Evolutionary conservation across 495 filamentous ascomycete species (phyloP), one percentile per base, ranked within the genome.

Genomic region (Daldinia bambusicola): DNA sequence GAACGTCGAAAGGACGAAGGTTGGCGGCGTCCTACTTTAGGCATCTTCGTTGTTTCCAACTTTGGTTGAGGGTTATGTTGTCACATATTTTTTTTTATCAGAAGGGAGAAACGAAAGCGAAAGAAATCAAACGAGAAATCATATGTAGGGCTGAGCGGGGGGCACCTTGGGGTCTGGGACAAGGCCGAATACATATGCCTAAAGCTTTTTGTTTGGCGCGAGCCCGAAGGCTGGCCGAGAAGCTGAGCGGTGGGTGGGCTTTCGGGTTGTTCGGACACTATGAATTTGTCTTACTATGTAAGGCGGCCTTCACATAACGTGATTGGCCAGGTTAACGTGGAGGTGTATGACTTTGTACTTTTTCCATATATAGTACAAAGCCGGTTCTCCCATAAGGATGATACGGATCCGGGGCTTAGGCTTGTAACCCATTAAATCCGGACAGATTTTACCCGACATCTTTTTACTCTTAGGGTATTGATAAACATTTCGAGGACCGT

Each of bases 91-190:
- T n/a, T n/a, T n/a, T n/a, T n/a, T n/a, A n/a, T n/a, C n/a, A n/a
- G n/a, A n/a, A n/a, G n/a, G n/a, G n/a, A 38, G 41, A 30, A 58
- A n/a, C n/a, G 22, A 10, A 16, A 63, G 40, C 10, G 30, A 63
- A 10, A 38, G 52, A n/a, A 45, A 38, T 16, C n/a, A 51, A 40
- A 56, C 26, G 48, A 30, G 59, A 53, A 30, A 31, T 31, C 2
- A 10, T 56, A 32, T 0, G 61, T 69, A 66, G 62, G 70, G 66
- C 70, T 69, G 61, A 66, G 70, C 65, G 61, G 70, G 70, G 70
- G 70, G n/a, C 7, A 26, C 16, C 12, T 56, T 14, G 16, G 53
- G 9, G 13, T 14, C 26, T 53, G 36, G 8, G 53, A 36, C 12
- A 30, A 32, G 30, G 16, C n/a, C 31, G 30, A 55, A 16, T 56